Evolutionary conservation across 768 basidiomycete genomes (phyloP), one percentile per base, ranked within the genome.

Genomic region (Phanerochaete carnosa): DNA sequence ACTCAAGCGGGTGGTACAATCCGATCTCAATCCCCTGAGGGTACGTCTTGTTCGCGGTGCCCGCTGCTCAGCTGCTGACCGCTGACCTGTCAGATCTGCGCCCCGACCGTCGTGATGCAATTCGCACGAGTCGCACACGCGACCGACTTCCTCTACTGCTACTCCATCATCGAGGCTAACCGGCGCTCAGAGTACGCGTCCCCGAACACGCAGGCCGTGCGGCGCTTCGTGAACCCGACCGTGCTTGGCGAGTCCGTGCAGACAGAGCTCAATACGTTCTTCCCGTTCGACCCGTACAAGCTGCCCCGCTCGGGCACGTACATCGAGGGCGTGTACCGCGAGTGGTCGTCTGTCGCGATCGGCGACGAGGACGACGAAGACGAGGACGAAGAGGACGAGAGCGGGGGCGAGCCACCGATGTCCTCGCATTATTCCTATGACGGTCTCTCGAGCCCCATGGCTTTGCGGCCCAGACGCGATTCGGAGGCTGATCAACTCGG

Each of bases 211-310:
- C 54, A 39, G 11, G 25, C n/a, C 16, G 30, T 23, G 29, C 33
- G 54, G n/a, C 54, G 54, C 33, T 19, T 49, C 54, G 32, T 62
- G 29, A 23, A 62, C 32, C 50, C 64, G 22, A 59, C 66, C 12
- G 63, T 73, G 29, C 65, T 76, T 19, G 75, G 73, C 8, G 75
- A 71, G 53, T 74, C 75, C 51, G 66, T 79, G 61, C 83, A 83
- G 54, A 78, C 83, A 9, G 94, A 95, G 61, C 80, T 98, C 58
- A 94, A 94, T 69, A 86, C 88, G 12, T 98, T 98, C 78, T 99
- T 99, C 79, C 97, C 97, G 0, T 99, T 99, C 71, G 97, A 99
- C 73, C 97, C 97, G 2, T 98, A 94, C 77, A 90, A 88, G 61
- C 85, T 99, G 4, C 90, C 93, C 0, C 81, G 85, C 59, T 94